These are phyloP conservation scores for Ascobolus immersus DNA, from an alignment of 495 filamentous ascomycete species.

Conservation along the genomic window DNA sequence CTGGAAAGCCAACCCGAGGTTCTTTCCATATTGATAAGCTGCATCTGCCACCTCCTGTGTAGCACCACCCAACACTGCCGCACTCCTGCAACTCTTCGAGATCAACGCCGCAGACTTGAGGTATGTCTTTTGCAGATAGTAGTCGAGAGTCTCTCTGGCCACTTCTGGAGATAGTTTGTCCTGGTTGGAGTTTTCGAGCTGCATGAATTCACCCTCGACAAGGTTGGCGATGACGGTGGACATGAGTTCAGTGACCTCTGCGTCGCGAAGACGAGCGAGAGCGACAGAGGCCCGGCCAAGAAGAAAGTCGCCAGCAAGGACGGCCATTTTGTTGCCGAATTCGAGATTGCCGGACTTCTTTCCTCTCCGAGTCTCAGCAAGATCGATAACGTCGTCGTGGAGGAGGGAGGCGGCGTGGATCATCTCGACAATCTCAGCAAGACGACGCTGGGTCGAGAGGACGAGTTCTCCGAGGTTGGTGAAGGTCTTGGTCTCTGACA, in stretches of 20 bases:
- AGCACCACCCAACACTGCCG: constrained; percentile 59
- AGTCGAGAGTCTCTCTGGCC: constrained; percentile 63
- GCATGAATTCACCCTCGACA: constrained; percentile 98
- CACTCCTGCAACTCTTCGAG: constrained; percentile 76
- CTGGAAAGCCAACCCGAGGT: constrained; percentile 85
- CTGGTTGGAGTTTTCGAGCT: constrained; percentile 78
- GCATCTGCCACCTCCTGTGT: constrained; percentile 62
- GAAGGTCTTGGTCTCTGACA: constrained; percentile 21
- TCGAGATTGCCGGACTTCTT: constrained; percentile 69
- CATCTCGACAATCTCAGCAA: constrained; percentile 89
- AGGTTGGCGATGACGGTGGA: constrained; percentile 93
- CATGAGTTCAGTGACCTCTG: constrained; percentile 80
- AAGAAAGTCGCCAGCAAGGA: constrained; percentile 84
- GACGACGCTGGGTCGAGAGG: constrained; percentile 67
- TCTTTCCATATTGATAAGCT: constrained; percentile 73
- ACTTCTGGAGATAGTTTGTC: constrained; percentile 62
- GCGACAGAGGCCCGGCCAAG: constrained; percentile 83
- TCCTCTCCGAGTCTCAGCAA: constrained; percentile 56
- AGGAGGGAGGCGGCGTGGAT: constrained; percentile 92
- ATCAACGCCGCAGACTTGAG: constrained; percentile 89
- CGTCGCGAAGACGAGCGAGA: constrained; percentile 64
- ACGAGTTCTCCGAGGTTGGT: constrained; percentile 31
- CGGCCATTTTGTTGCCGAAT: constrained; percentile 97
- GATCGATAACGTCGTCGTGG: constrained; percentile 95
- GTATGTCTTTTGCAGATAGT: constrained; percentile 98